Evolutionary conservation across 2,329 filamentous ascomycete genomes (phyloP).

Genomic region (Talaromyces verruculosus): DNA sequence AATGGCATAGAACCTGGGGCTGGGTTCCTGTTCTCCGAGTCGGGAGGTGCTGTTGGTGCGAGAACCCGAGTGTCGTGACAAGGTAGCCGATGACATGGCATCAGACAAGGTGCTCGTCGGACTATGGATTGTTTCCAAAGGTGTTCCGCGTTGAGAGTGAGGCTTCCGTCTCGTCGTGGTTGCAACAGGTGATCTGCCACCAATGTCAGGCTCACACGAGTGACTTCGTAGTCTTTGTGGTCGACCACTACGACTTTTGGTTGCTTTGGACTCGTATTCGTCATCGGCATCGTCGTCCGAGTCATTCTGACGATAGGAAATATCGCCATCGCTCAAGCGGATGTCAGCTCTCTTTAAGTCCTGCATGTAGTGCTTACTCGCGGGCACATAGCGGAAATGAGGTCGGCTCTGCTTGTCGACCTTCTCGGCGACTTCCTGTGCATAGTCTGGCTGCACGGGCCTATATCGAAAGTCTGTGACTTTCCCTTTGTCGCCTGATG

Average conservation of each 20-base stretch:
- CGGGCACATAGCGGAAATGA: conserved; percentile 37
- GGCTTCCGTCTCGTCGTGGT: not conserved
- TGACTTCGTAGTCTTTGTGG: conserved; percentile 14
- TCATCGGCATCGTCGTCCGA: conserved; percentile 8
- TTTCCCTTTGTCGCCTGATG: conserved; percentile 7
- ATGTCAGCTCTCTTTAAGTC: conserved; percentile 28
- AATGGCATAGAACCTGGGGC: conserved; percentile 1
- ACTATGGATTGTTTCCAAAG: conserved; percentile 5
- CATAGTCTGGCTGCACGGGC: conserved; percentile 36
- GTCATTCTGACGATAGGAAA: conserved; percentile 13
- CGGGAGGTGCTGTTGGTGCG: conserved; percentile 1
- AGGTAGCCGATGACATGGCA: not conserved
- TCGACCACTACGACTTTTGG: not conserved
- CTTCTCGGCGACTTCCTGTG: conserved; percentile 31
- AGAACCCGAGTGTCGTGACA: conserved; percentile 5
- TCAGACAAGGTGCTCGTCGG: conserved; percentile 9
- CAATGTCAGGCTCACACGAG: conserved; percentile 17
- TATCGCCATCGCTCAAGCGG: conserved; percentile 16
- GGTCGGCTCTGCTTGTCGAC: conserved; percentile 21
- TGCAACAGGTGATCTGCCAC: not conserved
- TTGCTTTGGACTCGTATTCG: not conserved
- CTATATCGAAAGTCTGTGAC: conserved; percentile 35
- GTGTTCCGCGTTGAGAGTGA: not conserved
- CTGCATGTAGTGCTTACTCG: conserved; percentile 29
- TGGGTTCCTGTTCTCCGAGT: conserved; percentile 9